Evolutionary conservation across 2,329 filamentous ascomycete species (phyloP).

Genomic region (Epichloe bromicola): DNA sequence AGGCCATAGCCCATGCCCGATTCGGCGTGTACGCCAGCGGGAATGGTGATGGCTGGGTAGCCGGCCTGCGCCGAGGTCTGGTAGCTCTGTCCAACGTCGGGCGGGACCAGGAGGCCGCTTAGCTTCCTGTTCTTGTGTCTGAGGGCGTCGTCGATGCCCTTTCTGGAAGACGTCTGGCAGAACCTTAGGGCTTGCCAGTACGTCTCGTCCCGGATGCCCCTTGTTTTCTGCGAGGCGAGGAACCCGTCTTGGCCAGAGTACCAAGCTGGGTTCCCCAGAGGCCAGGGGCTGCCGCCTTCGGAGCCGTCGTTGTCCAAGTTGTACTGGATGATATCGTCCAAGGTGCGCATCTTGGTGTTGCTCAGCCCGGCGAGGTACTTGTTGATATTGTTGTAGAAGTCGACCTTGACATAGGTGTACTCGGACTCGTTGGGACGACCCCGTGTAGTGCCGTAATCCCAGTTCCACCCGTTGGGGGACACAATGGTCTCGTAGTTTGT

Average conservation of each 20-base stretch:
- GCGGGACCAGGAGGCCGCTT: slow-evolving; percentile 53
- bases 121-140: slow-evolving; percentile 31
- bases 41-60: slow-evolving; percentile 60
- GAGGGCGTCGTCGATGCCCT: slow-evolving; percentile 59
- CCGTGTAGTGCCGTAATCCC: slow-evolving; percentile 51
- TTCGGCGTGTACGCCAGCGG: slow-evolving; percentile 42
- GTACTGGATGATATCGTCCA: slow-evolving; percentile 55
- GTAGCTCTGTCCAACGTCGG: slow-evolving; percentile 53
- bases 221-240: slow-evolving; percentile 45
- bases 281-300: slow-evolving; percentile 51
- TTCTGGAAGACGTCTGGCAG: slow-evolving; percentile 43
- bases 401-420: slow-evolving; percentile 59
- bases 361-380: slow-evolving; percentile 48
- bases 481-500: slow-evolving; percentile 49
- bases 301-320: slow-evolving; percentile 50
- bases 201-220: slow-evolving; percentile 47
- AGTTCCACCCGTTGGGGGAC: slow-evolving; percentile 58
- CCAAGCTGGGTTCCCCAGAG: slow-evolving; percentile 46
- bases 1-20: slow-evolving; percentile 49
- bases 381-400: slow-evolving; percentile 52
- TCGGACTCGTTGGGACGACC: slow-evolving; percentile 60
- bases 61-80: slow-evolving; percentile 64
- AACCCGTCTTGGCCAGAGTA: slow-evolving; percentile 60
- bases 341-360: slow-evolving; percentile 44
- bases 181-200: slow-evolving; percentile 56